Evolutionary conservation across 495 filamentous ascomycete genomes (phyloP).

Genomic region (Tuber melanosporum): DNA sequence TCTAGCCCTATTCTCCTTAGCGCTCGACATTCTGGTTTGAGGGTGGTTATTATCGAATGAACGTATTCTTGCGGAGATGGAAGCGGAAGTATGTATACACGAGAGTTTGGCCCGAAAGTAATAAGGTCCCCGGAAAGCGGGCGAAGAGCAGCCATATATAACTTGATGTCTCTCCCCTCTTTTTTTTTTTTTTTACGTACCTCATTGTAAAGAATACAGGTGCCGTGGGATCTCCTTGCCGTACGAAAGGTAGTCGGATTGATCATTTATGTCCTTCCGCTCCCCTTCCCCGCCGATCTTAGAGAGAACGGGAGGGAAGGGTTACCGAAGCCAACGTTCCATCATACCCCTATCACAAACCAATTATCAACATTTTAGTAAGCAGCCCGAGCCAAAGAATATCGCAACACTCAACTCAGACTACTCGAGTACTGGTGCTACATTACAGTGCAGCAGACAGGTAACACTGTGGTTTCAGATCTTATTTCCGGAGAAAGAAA

Average conservation of each 20-base stretch:
- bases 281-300: background rate
- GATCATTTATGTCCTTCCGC: background rate
- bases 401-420: background rate
- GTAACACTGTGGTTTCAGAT: too few species aligned
- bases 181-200: background rate
- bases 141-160: constrained; percentile 19
- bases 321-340: constrained; percentile 22
- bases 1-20: constrained; percentile 17
- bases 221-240: background rate
- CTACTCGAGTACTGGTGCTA: too few species aligned
- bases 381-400: background rate
- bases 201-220: background rate
- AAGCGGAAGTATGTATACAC: constrained; percentile 6
- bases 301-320: background rate
- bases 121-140: background rate
- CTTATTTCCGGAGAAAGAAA: background rate
- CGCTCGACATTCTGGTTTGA: constrained; percentile 24
- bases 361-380: background rate
- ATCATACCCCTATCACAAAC: constrained; percentile 8
- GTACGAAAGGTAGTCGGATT: background rate
- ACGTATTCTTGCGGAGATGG: background rate
- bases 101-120: background rate
- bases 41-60: background rate
- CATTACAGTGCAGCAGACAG: too few species aligned
- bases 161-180: background rate